Conservation (phyloP, 805 yeast species). For the Sugiyamaella americana region DNA sequence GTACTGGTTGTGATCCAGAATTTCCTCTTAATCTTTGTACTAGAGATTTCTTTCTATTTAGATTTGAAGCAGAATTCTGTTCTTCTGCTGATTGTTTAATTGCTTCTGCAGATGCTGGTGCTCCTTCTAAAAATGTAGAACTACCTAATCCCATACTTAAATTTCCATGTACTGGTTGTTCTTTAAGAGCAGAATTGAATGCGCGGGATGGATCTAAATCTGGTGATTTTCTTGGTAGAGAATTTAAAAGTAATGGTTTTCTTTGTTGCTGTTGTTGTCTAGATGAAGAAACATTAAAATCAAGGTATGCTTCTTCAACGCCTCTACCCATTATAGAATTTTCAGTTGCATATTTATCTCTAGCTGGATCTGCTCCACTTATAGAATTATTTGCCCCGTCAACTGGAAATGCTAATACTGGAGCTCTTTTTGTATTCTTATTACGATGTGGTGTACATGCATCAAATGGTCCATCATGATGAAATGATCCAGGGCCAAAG, state of each 20-base stretch:
- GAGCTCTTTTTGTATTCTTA: constrained; percentile 62
- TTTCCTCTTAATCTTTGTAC: constrained; percentile 53
- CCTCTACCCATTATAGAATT: constrained; percentile 72
- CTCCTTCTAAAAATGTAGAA: constrained; percentile 90
- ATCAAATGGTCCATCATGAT: constrained; percentile 98
- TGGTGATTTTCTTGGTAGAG: constrained; percentile 3
- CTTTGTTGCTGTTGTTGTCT: background rate
- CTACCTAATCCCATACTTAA: constrained; percentile 86
- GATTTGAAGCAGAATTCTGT: constrained; percentile 36
- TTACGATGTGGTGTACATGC: constrained; percentile 97
- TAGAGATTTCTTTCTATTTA: constrained; percentile 79
- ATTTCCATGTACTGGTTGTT: constrained; percentile 76
- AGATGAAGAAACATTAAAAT: constrained; percentile 25
- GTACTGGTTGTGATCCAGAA: constrained; percentile 16
- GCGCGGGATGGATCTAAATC: constrained; percentile 1
- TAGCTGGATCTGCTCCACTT: constrained; percentile 53
- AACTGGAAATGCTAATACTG: constrained; percentile 90
- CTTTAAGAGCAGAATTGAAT: constrained; percentile 67
- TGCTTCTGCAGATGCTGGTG: constrained; percentile 70
- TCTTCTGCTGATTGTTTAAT: constrained; percentile 28
- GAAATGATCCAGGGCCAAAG: constrained; percentile 89
- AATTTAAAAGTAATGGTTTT: constrained; percentile 3
- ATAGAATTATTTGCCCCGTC: constrained; percentile 92
- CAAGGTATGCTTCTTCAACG: constrained; percentile 44
- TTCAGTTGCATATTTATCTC: constrained; percentile 39